phyloP scores from a whole-genome alignment of 176 grass and related monocot species.

The Paspalum notatum region DNA sequence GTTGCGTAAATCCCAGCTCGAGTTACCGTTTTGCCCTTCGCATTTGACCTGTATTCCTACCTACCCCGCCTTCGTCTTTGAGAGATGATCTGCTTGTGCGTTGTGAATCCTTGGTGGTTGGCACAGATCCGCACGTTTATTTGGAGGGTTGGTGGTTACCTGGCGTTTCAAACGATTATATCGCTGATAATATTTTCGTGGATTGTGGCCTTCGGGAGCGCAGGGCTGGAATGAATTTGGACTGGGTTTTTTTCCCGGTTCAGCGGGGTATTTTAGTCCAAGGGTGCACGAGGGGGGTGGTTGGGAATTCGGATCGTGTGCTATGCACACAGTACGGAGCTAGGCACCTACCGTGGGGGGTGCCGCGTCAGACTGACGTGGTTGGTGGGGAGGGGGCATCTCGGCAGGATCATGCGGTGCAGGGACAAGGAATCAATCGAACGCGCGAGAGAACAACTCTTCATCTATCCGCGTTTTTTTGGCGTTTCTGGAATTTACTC shows the following conservation, averaged over 20 bases:
- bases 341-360: constrained; percentile 44
- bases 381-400: constrained; percentile 35
- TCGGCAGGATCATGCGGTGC: background rate
- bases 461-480: no score
- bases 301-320: background rate
- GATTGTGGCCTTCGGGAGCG: background rate
- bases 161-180: no score
- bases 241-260: no score
- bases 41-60: background rate
- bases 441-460: background rate
- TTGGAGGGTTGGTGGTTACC: no score
- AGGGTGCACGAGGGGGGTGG: background rate
- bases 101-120: no score
- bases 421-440: background rate
- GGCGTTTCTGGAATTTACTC: background rate
- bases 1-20: constrained; percentile 33
- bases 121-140: background rate
- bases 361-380: constrained; percentile 37
- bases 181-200: background rate
- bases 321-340: background rate
- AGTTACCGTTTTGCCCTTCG: constrained; percentile 26
- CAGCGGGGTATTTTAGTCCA: constrained; percentile 20
- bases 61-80: background rate
- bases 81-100: no score
- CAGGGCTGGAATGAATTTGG: background rate